Percentiles rank a stretch among this genome's conserved stretches.
Evolutionary conservation across 2,329 filamentous ascomycete species (phyloP).

Genomic region (Penicillium brasilianum): DNA sequence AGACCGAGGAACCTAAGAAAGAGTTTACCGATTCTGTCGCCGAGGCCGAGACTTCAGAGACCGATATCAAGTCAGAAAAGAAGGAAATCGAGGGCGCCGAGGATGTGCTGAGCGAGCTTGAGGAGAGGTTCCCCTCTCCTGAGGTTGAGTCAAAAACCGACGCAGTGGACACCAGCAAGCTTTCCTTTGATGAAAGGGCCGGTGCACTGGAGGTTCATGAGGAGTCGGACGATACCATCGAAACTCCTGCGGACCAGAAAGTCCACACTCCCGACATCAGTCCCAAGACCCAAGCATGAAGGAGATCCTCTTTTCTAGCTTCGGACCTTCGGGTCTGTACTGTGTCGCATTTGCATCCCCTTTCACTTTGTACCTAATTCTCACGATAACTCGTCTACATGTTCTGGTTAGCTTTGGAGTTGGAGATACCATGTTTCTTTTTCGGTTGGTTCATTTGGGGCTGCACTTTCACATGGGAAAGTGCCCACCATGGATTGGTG

Average conservation of each 20-base stretch:
- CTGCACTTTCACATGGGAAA: not conserved
- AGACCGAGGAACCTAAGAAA: not conserved
- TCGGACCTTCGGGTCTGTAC: not conserved
- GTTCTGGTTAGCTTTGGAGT: slow-evolving; percentile 7
- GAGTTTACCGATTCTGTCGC: not conserved
- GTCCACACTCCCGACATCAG: not conserved
- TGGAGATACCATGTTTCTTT: slow-evolving; percentile 4
- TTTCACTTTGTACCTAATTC: not conserved
- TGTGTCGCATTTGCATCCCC: not conserved
- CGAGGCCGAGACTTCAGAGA: not conserved
- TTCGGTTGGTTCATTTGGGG: not conserved
- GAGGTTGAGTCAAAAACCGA: not conserved
- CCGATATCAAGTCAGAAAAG: not conserved
- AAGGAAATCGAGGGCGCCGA: not conserved
- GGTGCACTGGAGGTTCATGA: not conserved
- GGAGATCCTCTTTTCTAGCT: not conserved
- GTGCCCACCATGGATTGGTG: not conserved
- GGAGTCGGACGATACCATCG: slow-evolving; percentile 1
- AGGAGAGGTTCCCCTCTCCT: slow-evolving; percentile 4
- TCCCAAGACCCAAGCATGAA: not conserved
- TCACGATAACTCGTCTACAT: slow-evolving; percentile 12
- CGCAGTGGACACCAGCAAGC: not conserved
- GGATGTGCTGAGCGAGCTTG: not conserved
- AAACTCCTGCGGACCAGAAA: not conserved
- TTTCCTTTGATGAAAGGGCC: not conserved